Evolutionary conservation across 2,329 filamentous ascomycete genomes (phyloP).

Genomic region (Emergomyces orientalis): DNA sequence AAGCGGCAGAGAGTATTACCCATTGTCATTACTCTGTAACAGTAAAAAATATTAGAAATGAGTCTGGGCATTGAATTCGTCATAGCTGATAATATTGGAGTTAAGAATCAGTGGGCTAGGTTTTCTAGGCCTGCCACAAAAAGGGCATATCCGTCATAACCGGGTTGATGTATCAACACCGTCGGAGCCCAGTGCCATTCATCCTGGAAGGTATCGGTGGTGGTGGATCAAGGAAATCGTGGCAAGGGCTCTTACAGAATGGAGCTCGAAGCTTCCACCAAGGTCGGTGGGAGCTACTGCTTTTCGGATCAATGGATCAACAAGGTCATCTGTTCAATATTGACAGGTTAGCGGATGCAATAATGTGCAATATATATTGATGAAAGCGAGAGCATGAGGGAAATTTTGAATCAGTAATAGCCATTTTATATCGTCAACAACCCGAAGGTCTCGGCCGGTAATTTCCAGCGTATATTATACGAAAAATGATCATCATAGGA

Average conservation of each 20-base stretch:
- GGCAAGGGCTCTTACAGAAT: slow-evolving; percentile 1
- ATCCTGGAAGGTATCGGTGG: slow-evolving; percentile 49
- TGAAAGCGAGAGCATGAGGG: neutral
- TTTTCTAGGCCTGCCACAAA: slow-evolving; percentile 99
- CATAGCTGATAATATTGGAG: neutral
- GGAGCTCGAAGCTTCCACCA: neutral
- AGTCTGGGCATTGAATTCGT: neutral
- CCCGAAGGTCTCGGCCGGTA: slow-evolving; percentile 73
- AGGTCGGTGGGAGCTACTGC: neutral
- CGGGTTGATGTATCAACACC: slow-evolving; percentile 42
- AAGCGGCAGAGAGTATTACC: neutral
- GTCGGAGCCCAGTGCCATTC: slow-evolving; percentile 98
- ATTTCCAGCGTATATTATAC: slow-evolving; percentile 73
- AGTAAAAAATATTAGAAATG: neutral
- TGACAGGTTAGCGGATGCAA: neutral
- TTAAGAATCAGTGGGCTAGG: slow-evolving; percentile 81
- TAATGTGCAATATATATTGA: neutral
- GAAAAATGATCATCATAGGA: slow-evolving; percentile 19
- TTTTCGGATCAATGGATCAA: neutral
- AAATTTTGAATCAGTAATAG: slow-evolving; percentile 49
- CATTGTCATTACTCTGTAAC: slow-evolving; percentile 1
- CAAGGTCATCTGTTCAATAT: slow-evolving; percentile 2
- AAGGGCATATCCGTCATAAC: slow-evolving; percentile 77
- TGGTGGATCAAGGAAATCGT: slow-evolving; percentile 13
- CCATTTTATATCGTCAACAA: slow-evolving; percentile 75